Evolutionary conservation across 2,329 filamentous ascomycete species (phyloP), one percentile per base, ranked within the genome.

Genomic region (Tothia fuscella): DNA sequence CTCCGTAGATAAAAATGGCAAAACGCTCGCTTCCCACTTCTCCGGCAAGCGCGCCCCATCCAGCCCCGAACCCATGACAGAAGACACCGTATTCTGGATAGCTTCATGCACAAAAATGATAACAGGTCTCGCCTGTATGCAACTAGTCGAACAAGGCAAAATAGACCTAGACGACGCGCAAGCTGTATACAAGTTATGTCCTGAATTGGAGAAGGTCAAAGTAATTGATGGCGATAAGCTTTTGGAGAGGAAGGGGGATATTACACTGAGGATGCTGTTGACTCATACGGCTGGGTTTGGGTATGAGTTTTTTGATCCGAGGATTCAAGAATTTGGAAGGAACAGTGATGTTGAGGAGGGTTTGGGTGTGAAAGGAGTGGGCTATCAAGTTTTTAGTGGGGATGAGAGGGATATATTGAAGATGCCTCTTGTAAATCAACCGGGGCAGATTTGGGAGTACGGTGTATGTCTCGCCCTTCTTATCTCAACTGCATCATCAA

Each of bases 21-120:
- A 63, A 3, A 66, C 70, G 2, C 56, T 69, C 9, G 55, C 59
- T 20, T 56, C 63, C 33, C 56, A 60, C 46, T 60, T 64, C 2
- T 61, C 64, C 3, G 66, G 66, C 9, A 64, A 59, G 24, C 51
- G 53, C 20, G 58, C 62, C 12, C 43, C 65, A 4, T 53, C 60
- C 6, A 54, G 53, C 2, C 49, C 60, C 0, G 66, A 74, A 34
- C 60, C 67, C 3, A 76, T 82, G 70, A 68, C 67, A 0, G 56
- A 75, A 0, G 75, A 82, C 29, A 74, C 64, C 6, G 59, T 75
- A 1, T 82, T 78, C 50, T 74, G 69, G 68, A 68, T 74, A 16
- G 69, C 70, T 2, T 70, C 66, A 1, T 71, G 67, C 51, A 70
- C 66, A 1, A 62, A 61, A 41, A 50, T 60, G 13, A 52, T 59